These are phyloP conservation scores for Parathielavia appendiculata DNA, from an alignment of 495 filamentous ascomycete species.

Conservation along the genomic window DNA sequence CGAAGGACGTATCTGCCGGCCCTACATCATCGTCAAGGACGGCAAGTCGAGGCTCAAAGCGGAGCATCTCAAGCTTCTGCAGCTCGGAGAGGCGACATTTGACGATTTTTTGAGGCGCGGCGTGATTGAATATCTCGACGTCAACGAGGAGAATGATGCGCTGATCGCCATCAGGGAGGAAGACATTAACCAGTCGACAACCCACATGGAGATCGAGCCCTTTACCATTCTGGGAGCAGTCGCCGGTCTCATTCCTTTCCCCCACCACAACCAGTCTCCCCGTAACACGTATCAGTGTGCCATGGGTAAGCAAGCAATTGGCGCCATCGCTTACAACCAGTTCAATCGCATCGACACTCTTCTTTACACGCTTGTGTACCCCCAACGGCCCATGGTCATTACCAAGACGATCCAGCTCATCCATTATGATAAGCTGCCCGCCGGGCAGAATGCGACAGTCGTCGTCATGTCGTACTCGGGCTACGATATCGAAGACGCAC, in stretches of 20 bases:
- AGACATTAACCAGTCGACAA: conserved; percentile 72
- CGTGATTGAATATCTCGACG: conserved; percentile 92
- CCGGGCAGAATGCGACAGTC: conserved; percentile 93
- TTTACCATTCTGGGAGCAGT: conserved; percentile 98
- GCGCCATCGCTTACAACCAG: conserved; percentile 95
- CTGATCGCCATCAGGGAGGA: conserved; percentile 85
- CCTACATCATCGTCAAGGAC: conserved; percentile 88
- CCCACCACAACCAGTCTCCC: conserved; percentile 98
- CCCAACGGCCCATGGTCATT: conserved; percentile 95
- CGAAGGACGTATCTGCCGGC: conserved; percentile 91
- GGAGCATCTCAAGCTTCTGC: conserved; percentile 71
- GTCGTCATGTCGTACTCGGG: conserved; percentile 99
- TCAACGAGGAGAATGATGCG: conserved; percentile 96
- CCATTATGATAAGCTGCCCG: conserved; percentile 95
- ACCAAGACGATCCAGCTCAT: conserved; percentile 93
- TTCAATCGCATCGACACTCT: conserved; percentile 93
- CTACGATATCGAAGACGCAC: conserved; percentile 98
- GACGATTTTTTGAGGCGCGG: conserved; percentile 88
- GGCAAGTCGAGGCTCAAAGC: conserved; percentile 69
- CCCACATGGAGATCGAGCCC: conserved; percentile 95
- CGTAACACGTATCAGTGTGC: conserved; percentile 99
- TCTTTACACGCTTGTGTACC: conserved; percentile 94
- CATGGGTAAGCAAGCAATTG: conserved; percentile 99
- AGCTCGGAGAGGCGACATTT: conserved; percentile 75
- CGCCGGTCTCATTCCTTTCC: conserved; percentile 93